A percentile compares a stretch with the other conserved stretches of the same genome.
phyloP scores from a whole-genome alignment of 139 green algal genomes.

The Volvox reticuliferus region DNA sequence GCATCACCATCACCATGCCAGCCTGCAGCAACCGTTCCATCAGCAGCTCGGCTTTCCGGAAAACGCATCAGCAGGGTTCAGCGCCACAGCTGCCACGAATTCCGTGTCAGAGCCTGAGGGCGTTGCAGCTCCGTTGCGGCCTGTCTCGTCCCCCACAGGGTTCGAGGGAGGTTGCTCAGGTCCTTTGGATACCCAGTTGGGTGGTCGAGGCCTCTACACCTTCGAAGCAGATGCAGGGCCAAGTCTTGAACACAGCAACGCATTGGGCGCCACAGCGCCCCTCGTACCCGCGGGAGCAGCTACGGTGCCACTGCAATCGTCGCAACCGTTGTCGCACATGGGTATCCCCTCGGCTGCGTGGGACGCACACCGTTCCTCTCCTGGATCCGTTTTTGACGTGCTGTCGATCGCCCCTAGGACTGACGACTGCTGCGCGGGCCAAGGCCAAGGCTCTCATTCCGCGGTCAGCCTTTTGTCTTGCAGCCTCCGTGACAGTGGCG shows the following conservation, averaged over 20 bases:
- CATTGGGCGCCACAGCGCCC: too few species aligned
- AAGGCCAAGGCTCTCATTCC: neutral
- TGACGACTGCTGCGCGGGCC: neutral
- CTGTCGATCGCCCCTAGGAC: neutral
- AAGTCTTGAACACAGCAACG: too few species aligned
- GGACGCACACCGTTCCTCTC: neutral
- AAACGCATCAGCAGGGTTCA: neutral
- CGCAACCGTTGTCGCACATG: too few species aligned
- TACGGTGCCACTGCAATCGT: too few species aligned
- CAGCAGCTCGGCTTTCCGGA: conserved; percentile 43
- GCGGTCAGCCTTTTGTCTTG: conserved; percentile 28
- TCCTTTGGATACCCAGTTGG: neutral
- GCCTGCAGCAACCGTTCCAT: conserved; percentile 16
- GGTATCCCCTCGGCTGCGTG: too few species aligned
- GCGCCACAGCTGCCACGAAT: neutral
- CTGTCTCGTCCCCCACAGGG: neutral
- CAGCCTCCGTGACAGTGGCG: conserved; percentile 19
- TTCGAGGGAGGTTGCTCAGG: neutral
- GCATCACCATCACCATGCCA: neutral
- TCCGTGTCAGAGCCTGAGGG: too few species aligned
- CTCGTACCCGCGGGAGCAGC: too few species aligned
- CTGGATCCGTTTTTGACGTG: neutral
- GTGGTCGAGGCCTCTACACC: neutral
- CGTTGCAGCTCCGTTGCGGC: neutral
- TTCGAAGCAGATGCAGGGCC: too few species aligned